These are phyloP conservation scores for Xylaria telfairii DNA, from an alignment of 495 filamentous ascomycete genomes.

Conservation along the genomic window DNA sequence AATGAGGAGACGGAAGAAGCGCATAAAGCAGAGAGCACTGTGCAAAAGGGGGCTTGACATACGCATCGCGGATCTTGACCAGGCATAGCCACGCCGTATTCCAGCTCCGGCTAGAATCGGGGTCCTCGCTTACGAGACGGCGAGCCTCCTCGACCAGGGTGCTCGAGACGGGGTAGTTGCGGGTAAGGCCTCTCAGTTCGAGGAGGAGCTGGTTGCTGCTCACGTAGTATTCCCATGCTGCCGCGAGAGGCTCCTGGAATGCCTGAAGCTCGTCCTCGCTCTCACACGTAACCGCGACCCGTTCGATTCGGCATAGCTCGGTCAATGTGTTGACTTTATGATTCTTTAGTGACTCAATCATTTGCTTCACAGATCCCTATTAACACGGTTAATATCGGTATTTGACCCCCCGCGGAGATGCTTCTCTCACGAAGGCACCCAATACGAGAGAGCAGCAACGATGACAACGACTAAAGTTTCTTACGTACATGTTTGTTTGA, in stretches of 20 bases:
- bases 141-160: conserved; percentile 73
- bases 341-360: conserved; percentile 55
- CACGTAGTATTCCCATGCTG: conserved; percentile 77
- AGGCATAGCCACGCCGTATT: conserved; percentile 79
- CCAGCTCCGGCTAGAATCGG: conserved; percentile 71
- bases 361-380: conserved; percentile 43
- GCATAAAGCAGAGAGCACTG: background rate
- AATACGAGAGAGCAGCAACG: background rate
- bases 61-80: conserved; percentile 71
- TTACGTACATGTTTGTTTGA: conserved; percentile 15
- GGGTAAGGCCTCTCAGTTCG: conserved; percentile 71
- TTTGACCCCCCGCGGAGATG: background rate
- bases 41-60: conserved; percentile 38
- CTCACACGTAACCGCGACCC: conserved; percentile 61
- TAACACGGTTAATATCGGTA: background rate
- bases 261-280: conserved; percentile 61
- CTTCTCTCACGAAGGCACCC: background rate
- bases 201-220: conserved; percentile 74
- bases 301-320: conserved; percentile 77
- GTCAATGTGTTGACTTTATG: conserved; percentile 48
- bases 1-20: background rate
- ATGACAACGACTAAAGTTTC: background rate
- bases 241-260: conserved; percentile 66
- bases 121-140: conserved; percentile 66
- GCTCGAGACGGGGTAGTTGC: conserved; percentile 74